Base-by-base conservation (phyloP, 805 yeast genomes). In the Komagataella mondaviorum region DNA sequence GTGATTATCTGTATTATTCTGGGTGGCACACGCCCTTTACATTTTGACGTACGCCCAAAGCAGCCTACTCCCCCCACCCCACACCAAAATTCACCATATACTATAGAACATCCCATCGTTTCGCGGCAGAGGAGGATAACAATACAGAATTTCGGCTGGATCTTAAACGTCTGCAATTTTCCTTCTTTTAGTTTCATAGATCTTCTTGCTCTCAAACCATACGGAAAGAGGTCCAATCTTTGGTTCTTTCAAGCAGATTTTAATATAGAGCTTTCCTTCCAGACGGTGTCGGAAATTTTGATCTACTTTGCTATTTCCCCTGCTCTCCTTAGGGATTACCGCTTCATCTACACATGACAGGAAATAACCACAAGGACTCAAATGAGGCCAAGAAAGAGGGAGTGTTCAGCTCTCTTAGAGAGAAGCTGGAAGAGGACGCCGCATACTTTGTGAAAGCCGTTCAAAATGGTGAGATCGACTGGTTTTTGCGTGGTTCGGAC, bases 371-470 rank as follows among this genome's bases (percentile, higher is more conserved):
- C 39, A 30, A 30, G 39, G 39, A 30, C 39, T 8, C 39, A 30
- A 30, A 30, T 30, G 39, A 30, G 39, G 39, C n/a, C 39, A 30
- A 30, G 12, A 30, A 30, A 30, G 39, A 30, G 39, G 39, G 39
- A 30, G 39, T 30, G 5, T 30, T 30, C n/a, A 30, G 39, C 14
- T 30, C 39, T 12, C 47, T 50, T 36, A 43, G 52, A 14, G 43
- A 36, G 6, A 46, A 46, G 22, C 18, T 50, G 16, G 47, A 50
- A 16, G 36, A 46, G n/a, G 52, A 50, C n/a, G 52, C 49, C 17
- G 18, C 48, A 6, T 22, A 14, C n/a, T 20, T 24, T 17, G 18
- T 23, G 36, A 22, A 23, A 3, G 52, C 46, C 4, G 12, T 50
- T 20, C 20, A 46, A 3, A n/a, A 45, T 6, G 43, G 47, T 10